Conservation (phyloP, 352 stramenopile species). For the Phytophthora pluvialis region DNA sequence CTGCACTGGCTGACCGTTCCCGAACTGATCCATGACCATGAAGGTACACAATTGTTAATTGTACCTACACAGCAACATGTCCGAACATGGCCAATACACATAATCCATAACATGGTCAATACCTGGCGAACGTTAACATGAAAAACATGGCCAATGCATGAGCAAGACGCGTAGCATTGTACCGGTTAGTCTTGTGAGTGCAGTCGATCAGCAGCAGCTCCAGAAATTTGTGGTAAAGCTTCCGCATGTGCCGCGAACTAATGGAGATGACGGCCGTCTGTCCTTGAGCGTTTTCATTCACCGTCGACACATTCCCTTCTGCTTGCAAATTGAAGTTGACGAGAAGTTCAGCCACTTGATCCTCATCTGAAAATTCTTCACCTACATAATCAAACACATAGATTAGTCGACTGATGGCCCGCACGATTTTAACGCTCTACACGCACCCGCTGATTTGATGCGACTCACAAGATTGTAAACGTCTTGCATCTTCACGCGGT, state of each 20-base stretch:
- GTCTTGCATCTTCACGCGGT: not conserved
- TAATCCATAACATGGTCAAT: not conserved
- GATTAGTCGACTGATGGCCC: too few species aligned
- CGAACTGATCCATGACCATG: constrained; percentile 18
- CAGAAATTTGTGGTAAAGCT: constrained; percentile 3
- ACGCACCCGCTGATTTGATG: constrained; percentile 13
- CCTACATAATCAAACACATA: not conserved
- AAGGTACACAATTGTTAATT: constrained; percentile 12
- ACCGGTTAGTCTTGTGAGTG: constrained; percentile 25
- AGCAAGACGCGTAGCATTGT: too few species aligned
- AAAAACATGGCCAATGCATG: not conserved
- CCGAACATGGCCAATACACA: not conserved
- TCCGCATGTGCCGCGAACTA: constrained; percentile 2
- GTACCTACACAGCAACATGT: not conserved
- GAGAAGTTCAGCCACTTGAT: too few species aligned
- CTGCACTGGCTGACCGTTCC: constrained; percentile 6
- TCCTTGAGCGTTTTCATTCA: not conserved
- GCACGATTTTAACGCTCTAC: too few species aligned
- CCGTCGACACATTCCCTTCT: too few species aligned
- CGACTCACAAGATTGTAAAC: constrained; percentile 9
- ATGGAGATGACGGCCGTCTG: constrained; percentile 1
- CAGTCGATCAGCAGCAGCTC: constrained; percentile 18
- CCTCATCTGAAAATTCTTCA: too few species aligned
- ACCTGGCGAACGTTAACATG: too few species aligned
- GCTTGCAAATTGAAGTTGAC: too few species aligned